A percentile compares a stretch with the other conserved stretches of the same genome.
Conservation (phyloP, 768 basidiomycete genomes). For the Fomitopsis pulvina region DNA sequence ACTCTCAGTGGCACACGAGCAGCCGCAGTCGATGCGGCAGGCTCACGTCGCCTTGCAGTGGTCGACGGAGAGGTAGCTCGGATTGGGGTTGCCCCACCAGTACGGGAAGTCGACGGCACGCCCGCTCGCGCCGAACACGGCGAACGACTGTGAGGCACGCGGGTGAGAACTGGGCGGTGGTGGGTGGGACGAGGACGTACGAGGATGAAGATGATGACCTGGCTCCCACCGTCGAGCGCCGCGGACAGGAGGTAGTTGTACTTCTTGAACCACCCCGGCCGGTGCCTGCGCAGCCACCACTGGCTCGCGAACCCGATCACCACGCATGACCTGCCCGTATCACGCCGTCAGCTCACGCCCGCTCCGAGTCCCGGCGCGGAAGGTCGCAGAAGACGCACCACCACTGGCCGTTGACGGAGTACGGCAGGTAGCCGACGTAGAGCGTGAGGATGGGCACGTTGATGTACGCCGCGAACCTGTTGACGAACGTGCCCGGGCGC, state of each 20-base stretch:
- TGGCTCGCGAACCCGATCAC: constrained; percentile 43
- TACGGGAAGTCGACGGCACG: constrained; percentile 36
- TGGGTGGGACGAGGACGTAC: constrained; percentile 25
- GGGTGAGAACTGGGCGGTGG: background rate
- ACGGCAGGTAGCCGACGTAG: constrained; percentile 34
- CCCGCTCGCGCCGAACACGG: constrained; percentile 36
- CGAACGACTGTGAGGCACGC: constrained; percentile 21
- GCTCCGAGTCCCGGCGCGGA: background rate
- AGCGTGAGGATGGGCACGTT: constrained; percentile 39
- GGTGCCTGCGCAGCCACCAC: constrained; percentile 40
- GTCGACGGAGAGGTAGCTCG: background rate
- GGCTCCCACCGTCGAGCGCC: constrained; percentile 42
- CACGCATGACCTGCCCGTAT: constrained; percentile 36
- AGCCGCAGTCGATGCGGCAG: background rate
- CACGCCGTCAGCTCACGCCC: constrained; percentile 1
- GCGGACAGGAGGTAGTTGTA: constrained; percentile 42
- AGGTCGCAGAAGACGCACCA: constrained; percentile 19
- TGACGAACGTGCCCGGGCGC: constrained; percentile 26
- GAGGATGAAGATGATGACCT: constrained; percentile 44
- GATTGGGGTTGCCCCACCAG: constrained; percentile 31
- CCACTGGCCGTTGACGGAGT: constrained; percentile 50
- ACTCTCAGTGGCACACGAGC: too few species aligned
- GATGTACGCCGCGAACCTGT: constrained; percentile 33
- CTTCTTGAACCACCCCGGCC: constrained; percentile 44
- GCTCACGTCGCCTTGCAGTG: background rate